A percentile compares a stretch with the other conserved stretches of the same genome.
Evolutionary conservation across 768 basidiomycete species (phyloP).

Genomic region (Mycena amicta): DNA sequence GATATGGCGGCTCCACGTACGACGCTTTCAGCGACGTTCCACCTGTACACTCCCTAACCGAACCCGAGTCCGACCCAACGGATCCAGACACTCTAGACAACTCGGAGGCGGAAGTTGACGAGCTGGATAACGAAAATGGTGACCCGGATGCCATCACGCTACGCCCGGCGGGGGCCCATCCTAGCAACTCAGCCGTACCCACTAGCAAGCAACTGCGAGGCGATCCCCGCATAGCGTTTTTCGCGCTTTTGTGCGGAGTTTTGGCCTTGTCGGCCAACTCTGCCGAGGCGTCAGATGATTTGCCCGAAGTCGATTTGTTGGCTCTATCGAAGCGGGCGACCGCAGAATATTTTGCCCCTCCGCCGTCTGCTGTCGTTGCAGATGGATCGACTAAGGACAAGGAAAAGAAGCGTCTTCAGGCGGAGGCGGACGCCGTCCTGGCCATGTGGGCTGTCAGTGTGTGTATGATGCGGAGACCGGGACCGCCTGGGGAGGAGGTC

Average conservation of each 20-base stretch:
- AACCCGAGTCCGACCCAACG: background rate
- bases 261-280: conserved; percentile 1
- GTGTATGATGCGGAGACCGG: background rate
- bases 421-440: conserved; percentile 14
- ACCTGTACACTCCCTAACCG: conserved; percentile 9
- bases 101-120: background rate
- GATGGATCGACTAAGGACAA: background rate
- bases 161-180: background rate
- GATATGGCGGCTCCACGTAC: background rate
- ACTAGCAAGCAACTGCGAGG: background rate
- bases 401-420: background rate
- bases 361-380: background rate
- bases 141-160: conserved; percentile 3
- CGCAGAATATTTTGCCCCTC: conserved; percentile 14
- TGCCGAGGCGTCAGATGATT: background rate
- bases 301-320: background rate
- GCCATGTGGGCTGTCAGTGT: conserved; percentile 17
- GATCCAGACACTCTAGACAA: background rate
- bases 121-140: background rate
- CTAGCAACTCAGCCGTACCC: background rate
- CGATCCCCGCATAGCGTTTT: conserved; percentile 16
- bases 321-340: conserved; percentile 5
- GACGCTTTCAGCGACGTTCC: conserved; percentile 1
- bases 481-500: conserved; percentile 1
- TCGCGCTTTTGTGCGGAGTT: conserved; percentile 20